These are phyloP conservation scores for Kuraishia ogatae DNA, from an alignment of 805 yeast species.

Conservation along the genomic window DNA sequence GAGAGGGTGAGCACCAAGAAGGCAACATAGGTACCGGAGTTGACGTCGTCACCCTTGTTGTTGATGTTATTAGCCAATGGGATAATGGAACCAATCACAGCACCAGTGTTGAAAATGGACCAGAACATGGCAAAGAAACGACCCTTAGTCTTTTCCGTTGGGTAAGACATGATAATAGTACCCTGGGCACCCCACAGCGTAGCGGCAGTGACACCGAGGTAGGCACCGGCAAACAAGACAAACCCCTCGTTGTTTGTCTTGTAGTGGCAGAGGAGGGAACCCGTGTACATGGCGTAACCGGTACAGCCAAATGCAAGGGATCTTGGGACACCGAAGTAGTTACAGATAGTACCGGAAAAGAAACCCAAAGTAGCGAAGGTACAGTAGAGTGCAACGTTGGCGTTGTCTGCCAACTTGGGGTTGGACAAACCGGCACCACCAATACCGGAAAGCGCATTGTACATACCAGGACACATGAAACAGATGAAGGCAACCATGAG, in stretches of 20 bases:
- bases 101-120: constrained; percentile 55
- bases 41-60: constrained; percentile 22
- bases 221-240: constrained; percentile 46
- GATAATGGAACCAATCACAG: constrained; percentile 48
- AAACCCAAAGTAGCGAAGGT: constrained; percentile 52
- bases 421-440: constrained; percentile 36
- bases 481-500: constrained; percentile 32
- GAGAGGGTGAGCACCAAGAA: constrained; percentile 41
- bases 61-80: constrained; percentile 47
- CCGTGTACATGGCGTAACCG: constrained; percentile 45
- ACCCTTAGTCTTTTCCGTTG: constrained; percentile 45
- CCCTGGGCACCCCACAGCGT: constrained; percentile 52
- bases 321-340: constrained; percentile 35
- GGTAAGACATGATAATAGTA: constrained; percentile 46
- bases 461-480: constrained; percentile 40
- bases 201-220: constrained; percentile 44
- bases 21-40: constrained; percentile 39
- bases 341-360: constrained; percentile 47
- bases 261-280: constrained; percentile 36
- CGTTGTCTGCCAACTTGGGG: constrained; percentile 33
- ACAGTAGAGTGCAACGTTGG: constrained; percentile 43
- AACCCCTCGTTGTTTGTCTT: constrained; percentile 37
- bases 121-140: constrained; percentile 45
- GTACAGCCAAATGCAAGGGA: constrained; percentile 43
- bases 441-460: constrained; percentile 40